A percentile compares a stretch with the other conserved stretches of the same genome.
Conservation (phyloP, 805 yeast genomes). For the Candida sanyiensis region DNA sequence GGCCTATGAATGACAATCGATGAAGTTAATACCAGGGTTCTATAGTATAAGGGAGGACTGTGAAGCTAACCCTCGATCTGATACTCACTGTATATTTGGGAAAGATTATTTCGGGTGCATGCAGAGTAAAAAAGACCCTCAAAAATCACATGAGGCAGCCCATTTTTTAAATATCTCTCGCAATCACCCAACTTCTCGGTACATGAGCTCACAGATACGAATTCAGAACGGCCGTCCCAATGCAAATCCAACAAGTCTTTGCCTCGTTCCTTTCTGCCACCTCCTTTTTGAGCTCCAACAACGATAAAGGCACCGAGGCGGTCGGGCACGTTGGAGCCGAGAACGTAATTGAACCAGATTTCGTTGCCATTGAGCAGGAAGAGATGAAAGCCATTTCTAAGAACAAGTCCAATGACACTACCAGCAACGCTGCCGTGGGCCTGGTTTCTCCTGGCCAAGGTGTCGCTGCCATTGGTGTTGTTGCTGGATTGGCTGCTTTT, state of each 20-base stretch:
- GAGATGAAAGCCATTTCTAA: slow-evolving; percentile 12
- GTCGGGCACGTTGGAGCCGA: not conserved
- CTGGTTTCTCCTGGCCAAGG: slow-evolving; percentile 13
- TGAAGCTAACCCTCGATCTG: not conserved
- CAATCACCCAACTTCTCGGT: not conserved
- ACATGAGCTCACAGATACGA: not conserved
- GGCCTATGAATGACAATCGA: too few relatives aligned
- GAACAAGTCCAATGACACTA: slow-evolving; percentile 21
- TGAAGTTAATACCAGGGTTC: not conserved
- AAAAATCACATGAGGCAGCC: too few relatives aligned
- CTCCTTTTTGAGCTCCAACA: slow-evolving; percentile 15
- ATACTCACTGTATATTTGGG: too few relatives aligned
- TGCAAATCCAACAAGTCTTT: slow-evolving; percentile 29
- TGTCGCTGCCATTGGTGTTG: slow-evolving; percentile 22
- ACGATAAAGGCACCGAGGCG: not conserved
- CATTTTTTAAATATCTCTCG: too few relatives aligned
- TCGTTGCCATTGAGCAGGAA: slow-evolving; percentile 6
- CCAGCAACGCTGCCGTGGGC: slow-evolving; percentile 25
- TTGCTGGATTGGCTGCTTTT: slow-evolving; percentile 24
- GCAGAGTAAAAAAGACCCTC: not conserved
- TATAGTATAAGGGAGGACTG: not conserved
- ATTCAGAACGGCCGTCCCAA: slow-evolving; percentile 10
- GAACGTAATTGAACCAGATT: not conserved
- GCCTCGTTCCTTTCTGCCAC: slow-evolving; percentile 26
- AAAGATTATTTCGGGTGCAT: too few relatives aligned